Evolutionary conservation across 2,329 filamentous ascomycete genomes (phyloP).

Genomic region (Xylariaceae sp.): DNA sequence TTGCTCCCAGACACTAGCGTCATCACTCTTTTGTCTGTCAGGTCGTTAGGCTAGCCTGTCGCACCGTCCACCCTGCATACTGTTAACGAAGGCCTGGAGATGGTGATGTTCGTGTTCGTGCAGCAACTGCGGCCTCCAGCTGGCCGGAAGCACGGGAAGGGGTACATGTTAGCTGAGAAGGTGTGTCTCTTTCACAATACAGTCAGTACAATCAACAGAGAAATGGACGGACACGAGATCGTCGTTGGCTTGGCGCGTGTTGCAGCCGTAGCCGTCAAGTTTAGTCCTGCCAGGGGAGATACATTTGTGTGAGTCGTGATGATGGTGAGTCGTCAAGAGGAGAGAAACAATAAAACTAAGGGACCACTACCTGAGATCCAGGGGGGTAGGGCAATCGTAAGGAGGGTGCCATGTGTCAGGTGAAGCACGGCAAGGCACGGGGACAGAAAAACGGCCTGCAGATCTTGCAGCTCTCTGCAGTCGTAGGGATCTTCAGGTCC

Average conservation of each 20-base stretch:
- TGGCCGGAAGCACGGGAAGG: too few relatives aligned
- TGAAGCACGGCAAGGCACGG: constrained; percentile 20
- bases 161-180: neutral
- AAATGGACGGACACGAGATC: constrained; percentile 14
- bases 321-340: neutral
- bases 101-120: neutral
- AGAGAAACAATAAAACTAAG: neutral
- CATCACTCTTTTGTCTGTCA: neutral
- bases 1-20: constrained; percentile 1
- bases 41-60: too few relatives aligned
- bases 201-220: too few relatives aligned
- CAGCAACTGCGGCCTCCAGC: too few relatives aligned
- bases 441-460: constrained; percentile 11
- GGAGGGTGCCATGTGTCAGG: constrained; percentile 24
- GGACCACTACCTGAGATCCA: constrained; percentile 2
- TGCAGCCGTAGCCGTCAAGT: constrained; percentile 11
- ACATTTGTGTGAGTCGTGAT: constrained; percentile 3
- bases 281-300: neutral
- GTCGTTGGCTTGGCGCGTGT: constrained; percentile 19
- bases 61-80: neutral
- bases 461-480: constrained; percentile 22
- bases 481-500: constrained; percentile 6
- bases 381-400: constrained; percentile 2
- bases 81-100: constrained; percentile 10
- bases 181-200: too few relatives aligned